Evolutionary conservation across 345 rosid genomes (phyloP), one percentile per base, ranked within the genome.

Genomic region (Gynandropsis gynandra): DNA sequence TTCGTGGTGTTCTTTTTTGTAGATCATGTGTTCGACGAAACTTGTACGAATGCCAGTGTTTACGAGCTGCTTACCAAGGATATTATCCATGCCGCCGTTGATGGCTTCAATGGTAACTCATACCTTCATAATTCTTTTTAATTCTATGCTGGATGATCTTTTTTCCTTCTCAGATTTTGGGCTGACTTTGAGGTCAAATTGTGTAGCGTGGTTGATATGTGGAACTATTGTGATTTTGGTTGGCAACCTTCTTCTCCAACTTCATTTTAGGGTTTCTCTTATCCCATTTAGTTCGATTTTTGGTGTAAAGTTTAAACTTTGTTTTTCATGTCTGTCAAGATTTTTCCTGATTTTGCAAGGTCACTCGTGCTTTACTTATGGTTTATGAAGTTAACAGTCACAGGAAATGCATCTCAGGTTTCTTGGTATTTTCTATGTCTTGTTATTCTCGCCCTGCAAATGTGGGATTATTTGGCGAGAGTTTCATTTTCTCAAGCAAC

Each of bases 21-120:
- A 92, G 98, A 92, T 62, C 89, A 80, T 49, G 86, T 87, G 62
- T 82, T 87, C 50, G 85, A 87, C 33, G 93, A 80, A 50, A 78
- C 52, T 36, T 82, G 80, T 62, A 58, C 81, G 21, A 92, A 82
- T 56, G 75, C 80, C 10, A 54, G 63, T 16, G 84, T 85, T 18
- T 87, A 92, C 50, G 84, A 79, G 47, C 89, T 80, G 29, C 95
- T 92, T 54, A 79, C 90, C 4, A 82, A 71, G 67, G 95, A 79
- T 49, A 73, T 87, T 13, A 84, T 92, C 47, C 73, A 72, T 17
- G 87, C 95, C 1, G 89, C 84, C 1, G 84, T 87, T 15, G 76
- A 78, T 31, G 98, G 98, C 29, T 92, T 92, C 51, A 92, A 92
- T 27, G 89, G 98, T 92, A 42, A 36, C 5, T 24, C 29, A 7